phyloP scores from a whole-genome alignment of 805 yeast species.

The Limtongia smithiae region DNA sequence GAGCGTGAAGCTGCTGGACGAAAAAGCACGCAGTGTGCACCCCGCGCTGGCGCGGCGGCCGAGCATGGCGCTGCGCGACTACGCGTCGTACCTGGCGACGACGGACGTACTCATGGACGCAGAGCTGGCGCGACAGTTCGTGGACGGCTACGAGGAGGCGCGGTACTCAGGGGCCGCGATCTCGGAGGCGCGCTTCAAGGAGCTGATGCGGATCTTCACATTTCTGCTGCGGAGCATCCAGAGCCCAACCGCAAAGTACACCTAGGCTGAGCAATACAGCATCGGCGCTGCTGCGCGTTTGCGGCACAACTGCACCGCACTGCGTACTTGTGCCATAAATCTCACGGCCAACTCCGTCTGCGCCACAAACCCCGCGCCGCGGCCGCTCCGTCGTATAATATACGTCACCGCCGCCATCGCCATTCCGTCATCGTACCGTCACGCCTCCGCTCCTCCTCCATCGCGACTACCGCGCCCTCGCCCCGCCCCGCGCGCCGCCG shows the following conservation, averaged over 20 bases:
- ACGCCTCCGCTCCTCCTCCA: slow-evolving; percentile 7
- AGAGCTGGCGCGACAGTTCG: slow-evolving; percentile 37
- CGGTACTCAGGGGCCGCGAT: slow-evolving; percentile 64
- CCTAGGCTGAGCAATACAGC: neutral
- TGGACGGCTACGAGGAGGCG: slow-evolving; percentile 60
- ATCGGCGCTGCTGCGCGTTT: neutral
- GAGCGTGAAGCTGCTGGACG: slow-evolving; percentile 32
- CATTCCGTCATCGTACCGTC: slow-evolving; percentile 16
- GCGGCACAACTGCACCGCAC: slow-evolving; percentile 4
- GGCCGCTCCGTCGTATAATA: slow-evolving; percentile 1
- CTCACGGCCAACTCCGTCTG: too few species aligned
- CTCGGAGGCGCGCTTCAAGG: slow-evolving; percentile 54
- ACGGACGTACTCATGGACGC: slow-evolving; percentile 30
- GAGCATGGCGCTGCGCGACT: slow-evolving; percentile 56
- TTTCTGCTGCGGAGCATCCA: slow-evolving; percentile 12
- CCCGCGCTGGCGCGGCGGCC: slow-evolving; percentile 35
- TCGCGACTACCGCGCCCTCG: neutral
- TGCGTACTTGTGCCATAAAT: too few species aligned
- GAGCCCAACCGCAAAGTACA: too few species aligned
- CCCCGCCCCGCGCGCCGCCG: neutral
- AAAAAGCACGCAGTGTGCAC: slow-evolving; percentile 25
- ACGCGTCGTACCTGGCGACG: slow-evolving; percentile 48
- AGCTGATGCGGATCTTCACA: slow-evolving; percentile 46
- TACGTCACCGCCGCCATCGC: slow-evolving; percentile 21
- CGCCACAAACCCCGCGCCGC: too few species aligned